These are phyloP conservation scores for Juncus inflexus DNA, from an alignment of 176 grass and related monocot genomes.

Conservation along the genomic window DNA sequence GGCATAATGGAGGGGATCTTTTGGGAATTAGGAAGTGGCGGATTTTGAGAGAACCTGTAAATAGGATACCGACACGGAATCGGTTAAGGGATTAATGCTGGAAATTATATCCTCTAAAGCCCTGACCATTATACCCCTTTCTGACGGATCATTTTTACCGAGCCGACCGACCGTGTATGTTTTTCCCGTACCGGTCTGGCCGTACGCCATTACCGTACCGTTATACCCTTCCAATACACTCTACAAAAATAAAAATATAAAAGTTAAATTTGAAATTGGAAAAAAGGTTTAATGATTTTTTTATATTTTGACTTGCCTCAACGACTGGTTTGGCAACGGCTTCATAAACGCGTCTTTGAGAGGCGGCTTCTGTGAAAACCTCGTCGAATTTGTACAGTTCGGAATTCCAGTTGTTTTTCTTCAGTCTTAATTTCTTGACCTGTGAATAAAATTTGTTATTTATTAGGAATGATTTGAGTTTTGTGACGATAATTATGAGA, in stretches of 20 bases:
- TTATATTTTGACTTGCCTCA: constrained; percentile 53
- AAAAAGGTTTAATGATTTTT: background rate
- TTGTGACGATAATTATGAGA: background rate
- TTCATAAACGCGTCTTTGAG: constrained; percentile 85
- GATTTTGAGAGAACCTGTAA: constrained; percentile 53
- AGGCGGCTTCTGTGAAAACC: constrained; percentile 68
- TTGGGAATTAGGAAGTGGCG: background rate
- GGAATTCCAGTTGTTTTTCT: constrained; percentile 85
- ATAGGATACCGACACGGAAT: constrained; percentile 68
- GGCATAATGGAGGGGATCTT: too few relatives aligned
- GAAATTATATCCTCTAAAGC: constrained; percentile 82
- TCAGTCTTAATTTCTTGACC: constrained; percentile 75
- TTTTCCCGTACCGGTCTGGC: constrained; percentile 98
- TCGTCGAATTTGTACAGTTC: constrained; percentile 94
- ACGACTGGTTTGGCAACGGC: constrained; percentile 85
- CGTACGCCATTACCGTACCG: constrained; percentile 98
- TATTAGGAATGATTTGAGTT: background rate
- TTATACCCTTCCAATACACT: constrained; percentile 98
- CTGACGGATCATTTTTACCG: constrained; percentile 85
- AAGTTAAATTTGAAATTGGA: background rate
- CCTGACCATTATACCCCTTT: constrained; percentile 93
- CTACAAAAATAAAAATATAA: constrained; percentile 56
- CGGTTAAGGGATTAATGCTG: constrained; percentile 41
- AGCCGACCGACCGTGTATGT: constrained; percentile 87
- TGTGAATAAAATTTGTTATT: constrained; percentile 23